Evolutionary conservation across 2,329 filamentous ascomycete species (phyloP).

Genomic region (Penicillium capsulatum): DNA sequence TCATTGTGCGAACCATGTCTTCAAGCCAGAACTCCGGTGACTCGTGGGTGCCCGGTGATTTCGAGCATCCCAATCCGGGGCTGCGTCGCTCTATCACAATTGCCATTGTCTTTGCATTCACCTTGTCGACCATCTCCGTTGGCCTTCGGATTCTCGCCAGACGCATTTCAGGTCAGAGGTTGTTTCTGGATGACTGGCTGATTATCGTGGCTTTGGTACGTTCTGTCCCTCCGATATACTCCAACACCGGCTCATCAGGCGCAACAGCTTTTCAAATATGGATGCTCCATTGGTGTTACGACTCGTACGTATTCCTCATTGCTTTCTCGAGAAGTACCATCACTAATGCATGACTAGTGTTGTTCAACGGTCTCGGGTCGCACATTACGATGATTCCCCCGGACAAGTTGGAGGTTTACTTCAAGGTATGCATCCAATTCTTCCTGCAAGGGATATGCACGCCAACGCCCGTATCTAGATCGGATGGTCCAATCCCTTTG

Average conservation of each 20-base stretch:
- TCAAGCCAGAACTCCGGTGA: constrained; percentile 8
- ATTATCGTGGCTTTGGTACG: constrained; percentile 28
- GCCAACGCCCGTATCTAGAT: constrained; percentile 11
- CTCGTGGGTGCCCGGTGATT: constrained; percentile 21
- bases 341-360: constrained; percentile 12
- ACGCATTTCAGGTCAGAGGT: constrained; percentile 20
- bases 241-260: not conserved
- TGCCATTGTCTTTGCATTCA: constrained; percentile 26
- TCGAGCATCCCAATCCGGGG: constrained; percentile 24
- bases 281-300: constrained; percentile 26
- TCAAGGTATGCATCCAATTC: constrained; percentile 17
- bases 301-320: constrained; percentile 18
- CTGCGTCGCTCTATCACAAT: constrained; percentile 23
- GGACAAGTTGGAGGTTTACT: constrained; percentile 22
- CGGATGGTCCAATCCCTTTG: constrained; percentile 26
- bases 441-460: not conserved
- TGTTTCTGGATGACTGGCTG: constrained; percentile 31
- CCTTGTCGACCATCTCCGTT: constrained; percentile 24
- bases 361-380: constrained; percentile 28
- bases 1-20: constrained; percentile 21
- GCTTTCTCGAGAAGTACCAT: too few relatives aligned
- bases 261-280: constrained; percentile 27
- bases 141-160: constrained; percentile 25
- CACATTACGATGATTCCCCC: constrained; percentile 26
- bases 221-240: not conserved